Evolutionary conservation across 768 basidiomycete species (phyloP).

Genomic region (Infundibulicybe gibba): DNA sequence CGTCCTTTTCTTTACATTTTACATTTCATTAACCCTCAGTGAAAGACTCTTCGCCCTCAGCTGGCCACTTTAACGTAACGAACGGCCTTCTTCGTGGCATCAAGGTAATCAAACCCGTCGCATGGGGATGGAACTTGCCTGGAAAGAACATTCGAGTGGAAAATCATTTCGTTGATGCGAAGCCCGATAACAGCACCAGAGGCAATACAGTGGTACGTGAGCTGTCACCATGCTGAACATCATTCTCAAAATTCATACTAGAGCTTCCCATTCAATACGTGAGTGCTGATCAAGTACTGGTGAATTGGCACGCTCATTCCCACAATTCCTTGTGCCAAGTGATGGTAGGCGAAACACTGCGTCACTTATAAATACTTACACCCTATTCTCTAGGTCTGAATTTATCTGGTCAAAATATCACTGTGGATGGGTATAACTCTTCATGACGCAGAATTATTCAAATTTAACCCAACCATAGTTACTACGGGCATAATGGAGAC

Average conservation of each 20-base stretch:
- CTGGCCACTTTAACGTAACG: conserved; percentile 43
- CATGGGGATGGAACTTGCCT: conserved; percentile 44
- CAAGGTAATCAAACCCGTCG: conserved; percentile 45
- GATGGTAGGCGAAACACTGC: conserved; percentile 14
- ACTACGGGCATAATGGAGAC: conserved; percentile 44
- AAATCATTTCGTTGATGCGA: conserved; percentile 37
- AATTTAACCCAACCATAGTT: conserved; percentile 11
- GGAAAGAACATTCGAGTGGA: conserved; percentile 33
- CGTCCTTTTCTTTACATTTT: neutral
- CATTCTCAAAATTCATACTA: conserved; percentile 1
- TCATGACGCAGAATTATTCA: neutral
- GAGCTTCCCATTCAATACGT: conserved; percentile 44
- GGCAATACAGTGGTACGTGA: conserved; percentile 27
- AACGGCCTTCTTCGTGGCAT: conserved; percentile 30
- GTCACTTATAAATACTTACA: neutral
- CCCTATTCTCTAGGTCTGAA: conserved; percentile 24
- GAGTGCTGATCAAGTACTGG: conserved; percentile 10
- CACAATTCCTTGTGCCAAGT: conserved; percentile 7
- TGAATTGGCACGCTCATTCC: neutral
- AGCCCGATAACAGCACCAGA: conserved; percentile 33
- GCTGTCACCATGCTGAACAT: neutral
- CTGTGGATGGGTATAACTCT: conserved; percentile 28
- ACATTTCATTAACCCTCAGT: neutral
- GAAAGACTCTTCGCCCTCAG: conserved; percentile 37
- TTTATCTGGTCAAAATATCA: conserved; percentile 34